A percentile compares a stretch with the other conserved stretches of the same genome.
phyloP scores from a whole-genome alignment of 352 stramenopile genomes.

The Peronospora tabacina region DNA sequence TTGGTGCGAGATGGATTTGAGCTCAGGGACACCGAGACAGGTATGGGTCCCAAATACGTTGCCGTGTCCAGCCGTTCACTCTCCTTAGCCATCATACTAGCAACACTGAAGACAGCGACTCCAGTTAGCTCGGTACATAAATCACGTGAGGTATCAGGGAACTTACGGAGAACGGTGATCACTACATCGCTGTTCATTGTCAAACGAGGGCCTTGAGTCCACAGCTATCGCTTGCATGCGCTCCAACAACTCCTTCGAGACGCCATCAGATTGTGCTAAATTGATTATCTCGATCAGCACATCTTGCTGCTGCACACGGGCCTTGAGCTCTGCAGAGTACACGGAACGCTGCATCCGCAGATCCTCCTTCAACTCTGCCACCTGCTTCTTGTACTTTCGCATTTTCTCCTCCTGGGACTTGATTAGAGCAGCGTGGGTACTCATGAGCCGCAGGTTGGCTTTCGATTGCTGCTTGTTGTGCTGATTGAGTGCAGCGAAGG shows the following conservation, averaged over 20 bases:
- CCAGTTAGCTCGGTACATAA: conserved; percentile 8
- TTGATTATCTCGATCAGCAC: conserved; percentile 34
- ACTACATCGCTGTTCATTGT: conserved; percentile 37
- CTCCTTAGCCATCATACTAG: conserved; percentile 21
- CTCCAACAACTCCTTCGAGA: conserved; percentile 34
- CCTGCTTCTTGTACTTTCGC: conserved; percentile 86
- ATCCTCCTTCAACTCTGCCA: conserved; percentile 75
- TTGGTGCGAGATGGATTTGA: conserved; percentile 23
- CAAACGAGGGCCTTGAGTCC: conserved; percentile 62
- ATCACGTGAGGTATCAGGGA: neutral
- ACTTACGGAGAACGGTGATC: conserved; percentile 30
- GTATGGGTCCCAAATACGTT: conserved; percentile 49
- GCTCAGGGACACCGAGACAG: conserved; percentile 46
- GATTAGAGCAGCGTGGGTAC: conserved; percentile 74
- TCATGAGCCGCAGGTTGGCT: conserved; percentile 86
- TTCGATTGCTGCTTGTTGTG: conserved; percentile 92
- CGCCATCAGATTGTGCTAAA: conserved; percentile 46
- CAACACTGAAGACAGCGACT: conserved; percentile 6
- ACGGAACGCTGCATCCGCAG: conserved; percentile 72
- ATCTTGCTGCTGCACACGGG: conserved; percentile 41
- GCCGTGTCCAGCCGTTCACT: conserved; percentile 52
- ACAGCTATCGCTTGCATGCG: conserved; percentile 55
- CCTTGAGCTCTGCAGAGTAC: conserved; percentile 70
- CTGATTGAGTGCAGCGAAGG: conserved; percentile 89
- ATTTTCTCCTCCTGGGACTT: conserved; percentile 88